Evolutionary conservation across 1,284 basidiomycete genomes (phyloP).

Genomic region (Sphagnurus paluster): DNA sequence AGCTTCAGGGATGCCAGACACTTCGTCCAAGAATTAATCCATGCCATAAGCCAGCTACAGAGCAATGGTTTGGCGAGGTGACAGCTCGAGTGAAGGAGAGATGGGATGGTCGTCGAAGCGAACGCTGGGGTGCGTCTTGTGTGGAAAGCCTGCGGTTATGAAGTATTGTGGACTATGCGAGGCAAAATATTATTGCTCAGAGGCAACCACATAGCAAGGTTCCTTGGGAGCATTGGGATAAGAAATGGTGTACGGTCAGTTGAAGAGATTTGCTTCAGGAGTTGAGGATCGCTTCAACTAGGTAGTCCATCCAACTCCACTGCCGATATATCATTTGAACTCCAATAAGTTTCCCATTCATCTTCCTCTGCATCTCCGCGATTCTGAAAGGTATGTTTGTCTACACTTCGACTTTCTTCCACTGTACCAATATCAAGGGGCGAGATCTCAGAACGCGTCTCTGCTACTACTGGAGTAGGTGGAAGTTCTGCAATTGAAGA

Average conservation of each 20-base stretch:
- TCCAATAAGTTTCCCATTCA: conserved; percentile 49
- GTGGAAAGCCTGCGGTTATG: not conserved
- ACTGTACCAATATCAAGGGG: conserved; percentile 39
- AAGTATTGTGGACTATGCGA: not conserved
- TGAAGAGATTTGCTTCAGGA: too few relatives aligned
- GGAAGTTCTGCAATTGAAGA: not conserved
- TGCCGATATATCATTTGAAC: conserved; percentile 32
- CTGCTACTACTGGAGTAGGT: not conserved
- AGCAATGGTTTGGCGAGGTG: not conserved
- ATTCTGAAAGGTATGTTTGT: conserved; percentile 8
- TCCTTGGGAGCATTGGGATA: conserved; percentile 1
- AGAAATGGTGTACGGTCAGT: conserved; percentile 1
- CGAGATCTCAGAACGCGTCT: conserved; percentile 26
- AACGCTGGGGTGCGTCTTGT: not conserved
- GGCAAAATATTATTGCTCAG: conserved; percentile 4
- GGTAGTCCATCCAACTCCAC: conserved; percentile 34
- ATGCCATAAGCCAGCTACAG: not conserved
- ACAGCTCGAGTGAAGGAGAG: conserved; percentile 4
- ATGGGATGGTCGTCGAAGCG: not conserved
- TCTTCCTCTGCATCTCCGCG: conserved; percentile 28
- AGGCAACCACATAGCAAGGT: conserved; percentile 4
- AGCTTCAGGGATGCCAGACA: not conserved
- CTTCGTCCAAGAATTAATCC: not conserved
- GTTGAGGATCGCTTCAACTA: conserved; percentile 17
- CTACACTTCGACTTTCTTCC: conserved; percentile 24